A percentile compares a stretch with the other conserved stretches of the same genome.
Evolutionary conservation across 139 green algal genomes (phyloP).

Genomic region (Picochlorum sp.): DNA sequence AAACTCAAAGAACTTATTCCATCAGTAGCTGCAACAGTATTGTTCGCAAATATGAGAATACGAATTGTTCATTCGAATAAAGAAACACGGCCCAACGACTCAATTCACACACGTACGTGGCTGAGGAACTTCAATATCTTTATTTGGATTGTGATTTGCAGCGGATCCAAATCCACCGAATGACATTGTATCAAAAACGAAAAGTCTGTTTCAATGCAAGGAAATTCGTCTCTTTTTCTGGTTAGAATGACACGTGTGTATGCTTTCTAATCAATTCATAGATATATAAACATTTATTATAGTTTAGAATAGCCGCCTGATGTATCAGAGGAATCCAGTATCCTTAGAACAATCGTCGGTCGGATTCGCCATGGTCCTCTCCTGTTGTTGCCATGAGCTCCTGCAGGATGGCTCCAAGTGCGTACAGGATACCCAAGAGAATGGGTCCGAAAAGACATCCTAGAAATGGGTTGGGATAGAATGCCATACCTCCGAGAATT

Average conservation of each 20-base stretch:
- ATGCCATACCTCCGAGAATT: slow-evolving; percentile 43
- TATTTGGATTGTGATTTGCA: slow-evolving; percentile 63
- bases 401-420: slow-evolving; percentile 42
- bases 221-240: too few relatives aligned
- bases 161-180: slow-evolving; percentile 10
- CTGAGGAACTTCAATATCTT: slow-evolving; percentile 63
- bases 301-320: too few relatives aligned
- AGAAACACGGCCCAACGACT: neutral
- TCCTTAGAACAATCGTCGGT: too few relatives aligned
- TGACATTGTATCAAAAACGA: slow-evolving; percentile 5
- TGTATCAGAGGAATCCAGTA: too few relatives aligned
- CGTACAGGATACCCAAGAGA: slow-evolving; percentile 43
- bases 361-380: too few relatives aligned
- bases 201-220: too few relatives aligned
- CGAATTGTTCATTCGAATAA: neutral
- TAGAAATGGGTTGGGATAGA: slow-evolving; percentile 45
- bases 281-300: too few relatives aligned
- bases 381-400: slow-evolving; percentile 26
- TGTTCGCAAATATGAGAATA: neutral
- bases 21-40: slow-evolving; percentile 47
- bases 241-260: too few relatives aligned
- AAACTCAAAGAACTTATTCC: slow-evolving; percentile 77
- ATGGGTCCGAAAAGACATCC: slow-evolving; percentile 53
- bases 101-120: slow-evolving; percentile 19
- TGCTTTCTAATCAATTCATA: too few relatives aligned